Evolutionary conservation across 495 filamentous ascomycete species (phyloP).

Genomic region (Aspergillus conjunctus): DNA sequence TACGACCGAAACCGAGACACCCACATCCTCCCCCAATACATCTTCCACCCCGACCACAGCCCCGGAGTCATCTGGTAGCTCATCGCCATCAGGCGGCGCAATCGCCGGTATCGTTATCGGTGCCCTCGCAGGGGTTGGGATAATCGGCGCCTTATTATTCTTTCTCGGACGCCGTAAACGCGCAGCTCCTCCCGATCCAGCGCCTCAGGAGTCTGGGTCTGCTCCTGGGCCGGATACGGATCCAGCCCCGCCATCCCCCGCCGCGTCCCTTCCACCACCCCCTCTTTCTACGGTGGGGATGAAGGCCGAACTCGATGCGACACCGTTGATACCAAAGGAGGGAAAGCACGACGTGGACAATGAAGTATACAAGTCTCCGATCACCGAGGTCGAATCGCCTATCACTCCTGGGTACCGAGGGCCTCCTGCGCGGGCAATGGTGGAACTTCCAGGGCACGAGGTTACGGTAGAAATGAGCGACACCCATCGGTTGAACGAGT

Average conservation of each 20-base stretch:
- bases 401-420: neutral
- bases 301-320: neutral
- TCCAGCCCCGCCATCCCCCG: neutral
- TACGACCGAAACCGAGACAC: neutral
- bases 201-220: neutral
- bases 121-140: neutral
- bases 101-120: conserved; percentile 11
- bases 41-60: neutral
- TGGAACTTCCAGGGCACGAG: conserved; percentile 4
- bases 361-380: neutral
- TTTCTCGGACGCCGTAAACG: conserved; percentile 6
- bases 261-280: neutral
- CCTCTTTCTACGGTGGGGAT: neutral
- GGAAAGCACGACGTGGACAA: neutral
- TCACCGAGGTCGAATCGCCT: neutral
- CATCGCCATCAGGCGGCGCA: neutral
- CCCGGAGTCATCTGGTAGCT: neutral
- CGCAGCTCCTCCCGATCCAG: neutral
- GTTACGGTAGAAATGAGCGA: conserved; percentile 13
- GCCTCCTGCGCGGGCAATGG: neutral
- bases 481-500: conserved; percentile 10
- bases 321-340: neutral
- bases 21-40: neutral
- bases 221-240: neutral
- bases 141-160: conserved; percentile 8